Base-by-base conservation (phyloP, 2,329 filamentous ascomycete species). In the Epichloe brachyelytri region DNA sequence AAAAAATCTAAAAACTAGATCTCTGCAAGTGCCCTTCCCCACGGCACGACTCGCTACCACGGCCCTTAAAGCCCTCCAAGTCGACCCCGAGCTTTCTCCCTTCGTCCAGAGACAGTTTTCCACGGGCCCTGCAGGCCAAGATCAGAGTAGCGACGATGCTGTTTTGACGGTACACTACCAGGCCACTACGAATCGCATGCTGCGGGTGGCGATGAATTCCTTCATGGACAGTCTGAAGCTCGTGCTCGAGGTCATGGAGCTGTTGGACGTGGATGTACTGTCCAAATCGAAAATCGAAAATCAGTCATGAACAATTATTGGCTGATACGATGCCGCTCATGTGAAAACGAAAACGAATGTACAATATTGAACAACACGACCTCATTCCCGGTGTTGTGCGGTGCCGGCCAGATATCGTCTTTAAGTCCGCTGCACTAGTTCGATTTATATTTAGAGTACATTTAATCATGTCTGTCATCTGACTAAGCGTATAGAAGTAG, bases 101-200 rank as follows among this genome's bases (percentile, higher is more conserved):
- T 78, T 93, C 11, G 91, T 97, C 51, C 78, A 75, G 44, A 82
- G 91, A 52, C 73, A 76, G 2, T 84, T 96, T 57, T 73, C 76
- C 40, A 72, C 88, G 47, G 68, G 70, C 30, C 45, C 63, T n/a
- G 57, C 60, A 20, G 47, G 56, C 26, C 8, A 41, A n/a, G 11
- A 53, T 57, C 11, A 45, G 40, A 8, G 51, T 54, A 11, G 22
- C 5, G 33, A 20, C 22, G 53, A 57, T 30, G 63, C 62, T 20
- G 68, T 90, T 4, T 73, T 97, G 46, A 75, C 77, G 54, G 85
- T 87, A 10, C 78, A 85, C 54, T 97, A 97, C 69, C 78, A 76
- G 50, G 93, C 93, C 1, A 88, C 88, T 0, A 97, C 93, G 19
- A 95, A 96, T 65, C 84, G 93, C 58, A 97, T 97, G 91, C 76